phyloP scores from a whole-genome alignment of 352 stramenopile species.

The Phytophthora chlamydospora region DNA sequence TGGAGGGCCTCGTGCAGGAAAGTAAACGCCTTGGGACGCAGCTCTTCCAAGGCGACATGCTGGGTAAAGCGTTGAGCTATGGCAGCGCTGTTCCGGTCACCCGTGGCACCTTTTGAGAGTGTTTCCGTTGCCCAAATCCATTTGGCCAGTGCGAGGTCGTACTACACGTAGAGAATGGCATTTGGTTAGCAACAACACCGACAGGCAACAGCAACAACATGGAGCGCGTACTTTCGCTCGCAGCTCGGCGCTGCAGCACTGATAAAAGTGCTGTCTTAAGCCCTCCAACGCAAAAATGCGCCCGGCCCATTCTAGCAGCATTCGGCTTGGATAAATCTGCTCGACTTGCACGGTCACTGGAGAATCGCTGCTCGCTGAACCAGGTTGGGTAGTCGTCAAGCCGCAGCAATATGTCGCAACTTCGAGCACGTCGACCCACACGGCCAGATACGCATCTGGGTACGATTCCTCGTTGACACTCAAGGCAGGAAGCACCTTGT shows the following conservation, averaged over 20 bases:
- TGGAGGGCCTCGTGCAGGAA: slow-evolving; percentile 61
- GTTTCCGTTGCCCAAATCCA: slow-evolving; percentile 77
- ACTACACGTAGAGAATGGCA: slow-evolving; percentile 39
- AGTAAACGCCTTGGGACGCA: slow-evolving; percentile 45
- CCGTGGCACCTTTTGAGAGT: slow-evolving; percentile 6
- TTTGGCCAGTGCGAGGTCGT: slow-evolving; percentile 70
- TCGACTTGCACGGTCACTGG: slow-evolving; percentile 25
- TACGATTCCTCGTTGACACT: slow-evolving; percentile 38
- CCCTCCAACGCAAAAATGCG: slow-evolving; percentile 51
- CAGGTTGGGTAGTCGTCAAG: slow-evolving; percentile 23
- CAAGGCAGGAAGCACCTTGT: slow-evolving; percentile 52
- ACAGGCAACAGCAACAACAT: neutral
- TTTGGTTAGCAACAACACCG: slow-evolving; percentile 1
- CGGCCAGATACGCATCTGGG: slow-evolving; percentile 50
- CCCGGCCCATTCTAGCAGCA: slow-evolving; percentile 59
- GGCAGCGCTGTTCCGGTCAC: neutral
- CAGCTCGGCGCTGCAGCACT: slow-evolving; percentile 57
- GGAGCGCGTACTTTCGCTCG: slow-evolving; percentile 50
- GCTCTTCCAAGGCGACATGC: slow-evolving; percentile 48
- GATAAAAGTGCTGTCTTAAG: slow-evolving; percentile 51
- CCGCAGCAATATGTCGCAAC: slow-evolving; percentile 55
- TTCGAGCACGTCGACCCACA: slow-evolving; percentile 71
- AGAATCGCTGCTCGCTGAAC: neutral
- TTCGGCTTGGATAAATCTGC: slow-evolving; percentile 54
- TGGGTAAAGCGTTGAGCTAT: slow-evolving; percentile 12